phyloP scores from a whole-genome alignment of 2,329 filamentous ascomycete species.

The Sarocladiaceae sp. region DNA sequence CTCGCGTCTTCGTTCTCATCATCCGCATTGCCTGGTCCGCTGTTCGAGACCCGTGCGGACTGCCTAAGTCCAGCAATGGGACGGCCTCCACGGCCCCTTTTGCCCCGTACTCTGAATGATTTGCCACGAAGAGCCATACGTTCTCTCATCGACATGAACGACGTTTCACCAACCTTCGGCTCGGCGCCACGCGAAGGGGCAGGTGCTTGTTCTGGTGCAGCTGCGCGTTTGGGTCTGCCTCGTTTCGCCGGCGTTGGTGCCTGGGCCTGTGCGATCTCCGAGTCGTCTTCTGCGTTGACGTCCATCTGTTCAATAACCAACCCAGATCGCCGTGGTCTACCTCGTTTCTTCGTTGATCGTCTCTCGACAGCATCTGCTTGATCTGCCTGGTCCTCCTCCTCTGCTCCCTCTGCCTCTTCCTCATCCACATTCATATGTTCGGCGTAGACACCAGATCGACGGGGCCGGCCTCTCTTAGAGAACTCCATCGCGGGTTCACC shows the following conservation, averaged over 20 bases:
- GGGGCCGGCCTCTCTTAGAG: conserved; percentile 22
- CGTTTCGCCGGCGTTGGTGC: conserved; percentile 14
- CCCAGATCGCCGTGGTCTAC: conserved; percentile 21
- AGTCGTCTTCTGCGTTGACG: no score
- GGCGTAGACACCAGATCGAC: conserved; percentile 16
- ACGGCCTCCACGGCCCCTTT: not conserved
- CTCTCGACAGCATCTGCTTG: conserved; percentile 14
- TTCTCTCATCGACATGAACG: conserved; percentile 50
- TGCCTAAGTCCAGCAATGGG: not conserved
- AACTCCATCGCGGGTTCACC: conserved; percentile 10
- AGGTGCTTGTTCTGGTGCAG: conserved; percentile 13
- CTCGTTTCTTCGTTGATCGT: conserved; percentile 14
- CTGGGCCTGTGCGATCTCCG: no score
- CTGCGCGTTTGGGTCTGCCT: conserved; percentile 22
- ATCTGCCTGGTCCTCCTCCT: conserved; percentile 4
- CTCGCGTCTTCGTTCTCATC: not conserved
- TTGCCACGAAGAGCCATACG: conserved; percentile 49
- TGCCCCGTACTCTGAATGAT: conserved; percentile 42
- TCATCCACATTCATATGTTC: conserved; percentile 8
- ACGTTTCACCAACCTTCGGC: not conserved
- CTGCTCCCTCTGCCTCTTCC: not conserved
- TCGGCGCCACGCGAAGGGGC: not conserved
- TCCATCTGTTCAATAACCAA: no score
- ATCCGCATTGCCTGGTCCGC: not conserved
- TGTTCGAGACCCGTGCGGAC: not conserved